A percentile compares a stretch with the other conserved stretches of the same genome.
These are phyloP conservation scores for Cryphonectria nitschkei DNA, from an alignment of 2,329 filamentous ascomycete species.

Conservation along the genomic window DNA sequence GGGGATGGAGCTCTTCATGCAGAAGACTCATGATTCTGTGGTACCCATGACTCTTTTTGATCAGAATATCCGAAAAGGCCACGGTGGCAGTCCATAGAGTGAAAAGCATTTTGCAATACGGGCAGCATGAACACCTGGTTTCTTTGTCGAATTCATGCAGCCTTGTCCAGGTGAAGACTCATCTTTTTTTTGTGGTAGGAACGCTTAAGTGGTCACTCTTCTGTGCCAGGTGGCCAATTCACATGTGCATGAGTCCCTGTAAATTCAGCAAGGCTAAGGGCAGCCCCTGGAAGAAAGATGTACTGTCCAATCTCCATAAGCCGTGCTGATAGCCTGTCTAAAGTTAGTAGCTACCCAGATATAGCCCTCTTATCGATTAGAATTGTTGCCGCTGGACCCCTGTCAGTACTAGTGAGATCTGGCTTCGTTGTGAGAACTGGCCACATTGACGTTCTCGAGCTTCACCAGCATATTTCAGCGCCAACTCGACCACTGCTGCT, in stretches of 20 bases:
- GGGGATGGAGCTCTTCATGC: slow-evolving; percentile 12
- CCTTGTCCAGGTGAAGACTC: background rate
- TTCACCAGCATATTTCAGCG: slow-evolving; percentile 28
- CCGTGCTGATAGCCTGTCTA: background rate
- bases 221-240: slow-evolving; percentile 19
- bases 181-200: background rate
- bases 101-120: background rate
- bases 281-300: background rate
- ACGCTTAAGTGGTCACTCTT: background rate
- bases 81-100: slow-evolving; percentile 24
- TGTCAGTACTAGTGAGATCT: slow-evolving; percentile 28
- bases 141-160: background rate
- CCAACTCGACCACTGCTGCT: slow-evolving; percentile 1
- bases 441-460: slow-evolving; percentile 29
- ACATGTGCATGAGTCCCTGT: slow-evolving; percentile 7
- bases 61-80: slow-evolving; percentile 21
- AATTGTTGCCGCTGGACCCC: slow-evolving; percentile 20
- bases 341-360: slow-evolving; percentile 2
- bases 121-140: background rate
- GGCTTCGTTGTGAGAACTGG: slow-evolving; percentile 29
- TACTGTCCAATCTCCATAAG: background rate
- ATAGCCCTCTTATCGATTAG: slow-evolving; percentile 15
- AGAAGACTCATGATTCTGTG: background rate
- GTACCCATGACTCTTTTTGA: background rate
- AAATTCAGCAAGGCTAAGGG: background rate